These are phyloP conservation scores for Colletotrichum sp. DNA, from an alignment of 2,329 filamentous ascomycete genomes.

Conservation along the genomic window DNA sequence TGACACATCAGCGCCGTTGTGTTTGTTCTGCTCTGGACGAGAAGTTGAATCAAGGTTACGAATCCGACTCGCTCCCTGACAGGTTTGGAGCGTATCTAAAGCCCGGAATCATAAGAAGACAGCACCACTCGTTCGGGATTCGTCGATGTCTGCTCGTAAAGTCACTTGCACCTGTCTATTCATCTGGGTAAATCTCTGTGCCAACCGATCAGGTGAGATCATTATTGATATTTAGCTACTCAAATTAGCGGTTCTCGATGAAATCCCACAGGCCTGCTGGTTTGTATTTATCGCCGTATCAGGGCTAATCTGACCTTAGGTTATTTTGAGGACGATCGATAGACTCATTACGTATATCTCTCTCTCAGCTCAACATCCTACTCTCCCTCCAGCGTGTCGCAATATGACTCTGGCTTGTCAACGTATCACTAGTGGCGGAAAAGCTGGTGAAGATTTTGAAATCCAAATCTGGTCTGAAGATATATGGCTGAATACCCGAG, in stretches of 20 bases:
- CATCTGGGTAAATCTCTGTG: neutral
- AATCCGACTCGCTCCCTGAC: neutral
- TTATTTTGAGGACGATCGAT: neutral
- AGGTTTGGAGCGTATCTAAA: neutral
- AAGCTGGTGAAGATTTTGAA: too few relatives aligned
- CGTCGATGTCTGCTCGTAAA: neutral
- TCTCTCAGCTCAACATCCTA: neutral
- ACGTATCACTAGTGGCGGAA: too few relatives aligned
- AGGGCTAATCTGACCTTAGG: neutral
- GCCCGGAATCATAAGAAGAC: neutral
- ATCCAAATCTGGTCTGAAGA: too few relatives aligned
- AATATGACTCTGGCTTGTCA: too few relatives aligned
- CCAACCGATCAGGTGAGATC: neutral
- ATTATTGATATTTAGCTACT: neutral
- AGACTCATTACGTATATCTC: neutral
- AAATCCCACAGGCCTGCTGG: neutral
- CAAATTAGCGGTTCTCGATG: neutral
- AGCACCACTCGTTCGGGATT: neutral
- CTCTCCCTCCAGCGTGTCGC: neutral
- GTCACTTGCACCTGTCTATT: neutral
- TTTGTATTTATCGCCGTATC: neutral
- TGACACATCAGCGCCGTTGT: neutral
- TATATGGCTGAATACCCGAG: too few relatives aligned
- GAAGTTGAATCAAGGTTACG: neutral
- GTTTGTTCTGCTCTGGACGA: neutral